Evolutionary conservation across 225 moss, liverwort and hornwort genomes (phyloP).

Genomic region (Bryum argenteum): DNA sequence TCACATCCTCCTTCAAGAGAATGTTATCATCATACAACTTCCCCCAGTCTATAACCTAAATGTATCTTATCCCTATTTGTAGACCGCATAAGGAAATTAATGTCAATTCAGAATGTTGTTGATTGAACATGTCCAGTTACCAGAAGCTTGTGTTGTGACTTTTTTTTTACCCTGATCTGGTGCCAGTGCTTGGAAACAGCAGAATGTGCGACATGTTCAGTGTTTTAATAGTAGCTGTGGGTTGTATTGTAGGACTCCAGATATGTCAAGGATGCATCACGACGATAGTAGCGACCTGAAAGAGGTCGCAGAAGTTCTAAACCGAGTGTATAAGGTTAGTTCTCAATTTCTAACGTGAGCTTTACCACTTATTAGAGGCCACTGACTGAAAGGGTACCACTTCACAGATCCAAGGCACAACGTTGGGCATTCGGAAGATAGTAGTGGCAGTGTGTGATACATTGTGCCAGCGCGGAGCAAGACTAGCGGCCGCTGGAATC

Average conservation of each 20-base stretch:
- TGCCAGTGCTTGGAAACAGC: constrained; percentile 8
- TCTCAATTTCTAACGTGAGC: constrained; percentile 8
- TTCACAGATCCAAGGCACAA: constrained; percentile 71
- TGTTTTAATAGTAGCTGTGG: constrained; percentile 1
- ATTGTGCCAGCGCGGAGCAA: constrained; percentile 84
- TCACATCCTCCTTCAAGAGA: neutral
- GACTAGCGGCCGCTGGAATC: constrained; percentile 86
- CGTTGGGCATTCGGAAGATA: constrained; percentile 73
- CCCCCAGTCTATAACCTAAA: neutral
- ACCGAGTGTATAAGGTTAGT: constrained; percentile 76
- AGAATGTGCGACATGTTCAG: no score
- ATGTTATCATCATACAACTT: neutral
- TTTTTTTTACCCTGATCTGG: neutral
- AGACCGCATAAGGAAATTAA: no score
- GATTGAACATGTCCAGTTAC: no score
- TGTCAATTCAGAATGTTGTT: no score
- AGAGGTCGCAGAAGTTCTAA: constrained; percentile 68
- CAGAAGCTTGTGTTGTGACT: neutral
- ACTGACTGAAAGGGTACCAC: neutral
- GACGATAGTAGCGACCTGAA: constrained; percentile 71
- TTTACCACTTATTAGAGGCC: constrained; percentile 13
- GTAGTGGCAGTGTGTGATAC: constrained; percentile 74
- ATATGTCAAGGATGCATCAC: constrained; percentile 89
- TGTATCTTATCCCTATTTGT: no score
- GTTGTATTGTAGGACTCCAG: constrained; percentile 64